Evolutionary conservation across 164 flowering plant species (phyloP).

Genomic region (Vitis rotundifolia): DNA sequence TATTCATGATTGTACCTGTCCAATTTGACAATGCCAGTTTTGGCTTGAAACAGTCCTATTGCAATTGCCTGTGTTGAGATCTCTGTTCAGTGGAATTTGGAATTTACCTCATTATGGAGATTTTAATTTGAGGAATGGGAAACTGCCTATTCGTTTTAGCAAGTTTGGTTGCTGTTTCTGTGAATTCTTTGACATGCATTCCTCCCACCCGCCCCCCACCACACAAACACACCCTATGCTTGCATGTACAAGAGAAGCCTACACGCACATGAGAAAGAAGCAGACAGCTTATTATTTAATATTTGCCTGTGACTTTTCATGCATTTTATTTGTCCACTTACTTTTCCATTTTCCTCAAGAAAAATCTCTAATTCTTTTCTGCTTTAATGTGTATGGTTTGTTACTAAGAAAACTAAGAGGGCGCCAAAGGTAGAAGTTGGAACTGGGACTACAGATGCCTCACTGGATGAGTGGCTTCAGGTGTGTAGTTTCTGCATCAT

Average conservation of each 20-base stretch:
- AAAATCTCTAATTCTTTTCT: not conserved
- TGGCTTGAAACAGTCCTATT: not conserved
- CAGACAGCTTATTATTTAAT: not conserved
- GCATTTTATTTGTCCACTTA: not conserved
- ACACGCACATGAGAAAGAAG: not conserved
- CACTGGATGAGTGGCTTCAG: conserved; percentile 95
- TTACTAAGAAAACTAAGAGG: conserved; percentile 78
- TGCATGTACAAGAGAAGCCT: no score
- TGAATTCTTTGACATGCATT: no score
- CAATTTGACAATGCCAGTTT: not conserved
- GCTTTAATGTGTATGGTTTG: conserved; percentile 6
- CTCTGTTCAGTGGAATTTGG: not conserved
- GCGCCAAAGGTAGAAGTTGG: conserved; percentile 94
- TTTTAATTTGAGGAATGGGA: not conserved
- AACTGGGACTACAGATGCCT: conserved; percentile 67
- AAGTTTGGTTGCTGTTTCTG: no score
- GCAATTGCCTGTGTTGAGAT: not conserved
- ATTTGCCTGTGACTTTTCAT: not conserved
- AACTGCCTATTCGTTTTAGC: not conserved
- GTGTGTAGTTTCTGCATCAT: conserved; percentile 31
- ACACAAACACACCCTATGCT: no score
- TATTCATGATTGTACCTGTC: not conserved
- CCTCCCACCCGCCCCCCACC: no score
- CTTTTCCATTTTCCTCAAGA: not conserved
- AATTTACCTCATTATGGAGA: no score